Evolutionary conservation across 2,329 filamentous ascomycete species (phyloP), one percentile per base, ranked within the genome.

Genomic region (Colletotrichum higginsianum): DNA sequence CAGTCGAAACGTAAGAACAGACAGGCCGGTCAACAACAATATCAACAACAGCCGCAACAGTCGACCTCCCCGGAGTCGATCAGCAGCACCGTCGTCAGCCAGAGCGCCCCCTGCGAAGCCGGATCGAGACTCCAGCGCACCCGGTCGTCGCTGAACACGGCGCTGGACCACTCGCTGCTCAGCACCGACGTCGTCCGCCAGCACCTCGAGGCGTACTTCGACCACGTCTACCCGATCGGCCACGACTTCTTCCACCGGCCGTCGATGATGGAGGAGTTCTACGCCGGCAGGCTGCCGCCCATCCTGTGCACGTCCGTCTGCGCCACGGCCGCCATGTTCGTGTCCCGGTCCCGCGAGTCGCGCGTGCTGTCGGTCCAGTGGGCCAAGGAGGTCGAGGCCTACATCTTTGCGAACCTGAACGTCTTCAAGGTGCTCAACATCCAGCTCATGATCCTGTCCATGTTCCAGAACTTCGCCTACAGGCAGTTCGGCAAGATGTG

Each of bases 201-300:
- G 55, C 67, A 70, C 21, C 55, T 70, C 21, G 64, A 66, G n/a
- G 52, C 52, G 8, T 55, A 60, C 40, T 70, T 70, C 30, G 67
- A 70, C 40, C 67, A 70, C 12, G 61, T 70, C 15, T 70, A 70
- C 38, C 67, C 67, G 2, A 47, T 70, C 1, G 67, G 67, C 0
- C 57, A 60, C 26, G 67, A 70, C 47, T 70, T 70, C 61, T 70
- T 70, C 8, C 67, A 70, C 26, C 61, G 67, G 44, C 67, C 67
- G 15, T 70, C 67, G 2, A 65, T 70, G 46, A 70, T 70, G 67
- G 67, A 70, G 38, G 40, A 61, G 35, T 67, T 67, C 23, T 67
- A 67, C 18, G 64, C 56, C 0, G 64, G 64, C 4, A 61, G 18
- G 15, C 21, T 58, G 11, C 40, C 56, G 7, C 56, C 56, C 3